Base-by-base conservation (phyloP, 2,329 filamentous ascomycete species). In the Sporothrix luriei region DNA sequence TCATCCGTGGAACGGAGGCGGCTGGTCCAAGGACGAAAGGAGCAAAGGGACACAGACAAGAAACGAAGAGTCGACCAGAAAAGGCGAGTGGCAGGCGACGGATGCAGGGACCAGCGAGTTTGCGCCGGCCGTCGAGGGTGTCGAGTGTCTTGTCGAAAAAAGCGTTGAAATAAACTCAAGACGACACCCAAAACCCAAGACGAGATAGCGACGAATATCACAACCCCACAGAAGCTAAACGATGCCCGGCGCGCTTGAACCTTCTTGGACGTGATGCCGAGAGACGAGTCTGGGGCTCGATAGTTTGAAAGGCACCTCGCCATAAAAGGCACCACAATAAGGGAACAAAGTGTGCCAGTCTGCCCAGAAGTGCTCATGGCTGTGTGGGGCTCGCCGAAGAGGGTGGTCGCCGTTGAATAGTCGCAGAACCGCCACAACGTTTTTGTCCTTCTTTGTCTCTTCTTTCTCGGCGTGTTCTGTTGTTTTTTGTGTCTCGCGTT, bases 301-400 rank as follows among this genome's bases (percentile, higher is more conserved):
- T 7, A 5, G 6, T 33, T 33, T 9, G 33, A 33, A 6, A 38
- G 43, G 11, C 38, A 38, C 55, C 33, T 61, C 55, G 33, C 55
- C 11, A 61, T 62, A 38, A 62, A 21, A 62, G 55, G 57, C 57
- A 46, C 57, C 59, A 48, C 49, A 64, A 29, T 10, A 64, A 29
- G 9, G 55, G 55, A n/a, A 61, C 55, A 43, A 43, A 61, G 55
- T n/a, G 57, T 26, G 57, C n/a, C 21, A 14, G 57, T 46, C n/a
- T 46, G 38, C 38, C 38, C 57, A 46, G 57, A n/a, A 61, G 38
- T 7, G 13, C 38, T 16, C 61, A 19, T 66, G 29, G 62, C 29
- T 66, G 64, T 66, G 64, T 66, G 64, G 64, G 46, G 62, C 46
- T 52, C 62, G 62, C 62, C 62, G 48, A 66, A 38, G 61, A 16